Percentiles rank a stretch among this genome's conserved stretches.
Evolutionary conservation across 2,329 filamentous ascomycete species (phyloP).

Genomic region (Microcyclosporella mali): DNA sequence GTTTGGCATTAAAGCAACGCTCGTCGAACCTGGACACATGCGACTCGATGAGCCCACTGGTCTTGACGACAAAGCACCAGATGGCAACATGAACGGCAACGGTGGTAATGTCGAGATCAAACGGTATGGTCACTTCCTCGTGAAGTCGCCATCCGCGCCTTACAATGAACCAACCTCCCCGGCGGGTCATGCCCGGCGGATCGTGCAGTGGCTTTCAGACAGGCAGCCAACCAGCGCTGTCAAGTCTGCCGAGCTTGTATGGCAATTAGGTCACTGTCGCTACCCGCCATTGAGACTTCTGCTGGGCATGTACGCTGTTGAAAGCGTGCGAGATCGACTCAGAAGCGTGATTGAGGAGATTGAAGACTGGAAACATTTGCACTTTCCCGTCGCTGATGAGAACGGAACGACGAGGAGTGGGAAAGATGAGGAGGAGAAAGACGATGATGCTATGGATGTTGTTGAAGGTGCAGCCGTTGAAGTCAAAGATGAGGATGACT

Average conservation of each 20-base stretch:
- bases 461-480: conserved; percentile 15
- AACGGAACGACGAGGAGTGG: conserved; percentile 21
- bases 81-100: conserved; percentile 8
- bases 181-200: conserved; percentile 78
- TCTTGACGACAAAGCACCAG: conserved; percentile 25
- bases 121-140: conserved; percentile 85
- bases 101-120: conserved; percentile 46
- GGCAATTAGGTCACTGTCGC: conserved; percentile 90
- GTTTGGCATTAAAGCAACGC: conserved; percentile 88
- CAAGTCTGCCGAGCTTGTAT: conserved; percentile 87
- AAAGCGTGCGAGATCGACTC: conserved; percentile 86
- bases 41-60: conserved; percentile 67
- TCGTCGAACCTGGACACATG: conserved; percentile 87
- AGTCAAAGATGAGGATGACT: conserved; percentile 16
- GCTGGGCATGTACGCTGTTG: conserved; percentile 89
- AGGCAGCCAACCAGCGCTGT: conserved; percentile 87
- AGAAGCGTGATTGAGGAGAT: conserved; percentile 84
- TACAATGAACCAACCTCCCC: conserved; percentile 75
- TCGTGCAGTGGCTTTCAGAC: conserved; percentile 92
- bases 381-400: conserved; percentile 30
- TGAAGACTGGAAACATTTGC: conserved; percentile 37
- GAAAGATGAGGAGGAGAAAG: conserved; percentile 20
- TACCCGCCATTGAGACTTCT: conserved; percentile 82
- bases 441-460: conserved; percentile 22
- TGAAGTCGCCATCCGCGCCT: conserved; percentile 76